phyloP scores from a whole-genome alignment of 2,329 filamentous ascomycete genomes.

The Cercospora janseana region DNA sequence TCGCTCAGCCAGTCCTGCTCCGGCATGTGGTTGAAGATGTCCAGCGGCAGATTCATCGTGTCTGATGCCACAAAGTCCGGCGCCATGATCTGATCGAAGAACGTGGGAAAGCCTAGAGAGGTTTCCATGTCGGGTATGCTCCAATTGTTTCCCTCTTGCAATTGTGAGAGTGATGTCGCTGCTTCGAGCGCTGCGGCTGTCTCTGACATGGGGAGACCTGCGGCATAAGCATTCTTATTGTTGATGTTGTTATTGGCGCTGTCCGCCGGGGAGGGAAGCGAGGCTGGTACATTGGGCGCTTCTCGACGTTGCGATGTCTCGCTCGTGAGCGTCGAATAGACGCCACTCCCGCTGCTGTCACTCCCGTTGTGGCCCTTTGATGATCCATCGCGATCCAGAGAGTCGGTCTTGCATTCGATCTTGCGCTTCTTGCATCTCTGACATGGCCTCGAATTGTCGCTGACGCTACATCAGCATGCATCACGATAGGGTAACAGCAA shows the following conservation, averaged over 20 bases:
- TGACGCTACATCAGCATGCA: not conserved
- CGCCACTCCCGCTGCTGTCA: too few species aligned
- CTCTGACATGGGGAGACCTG: not conserved
- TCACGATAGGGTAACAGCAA: not conserved
- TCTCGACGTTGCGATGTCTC: too few species aligned
- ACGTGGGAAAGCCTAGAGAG: slow-evolving; percentile 18
- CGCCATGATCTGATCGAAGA: slow-evolving; percentile 29
- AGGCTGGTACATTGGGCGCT: not conserved
- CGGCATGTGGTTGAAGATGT: slow-evolving; percentile 21
- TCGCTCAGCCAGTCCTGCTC: slow-evolving; percentile 23
- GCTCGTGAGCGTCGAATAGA: too few species aligned
- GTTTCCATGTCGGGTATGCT: slow-evolving; percentile 1
- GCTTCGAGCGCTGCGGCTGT: not conserved
- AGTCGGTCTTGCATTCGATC: slow-evolving; percentile 13
- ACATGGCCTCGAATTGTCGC: slow-evolving; percentile 34
- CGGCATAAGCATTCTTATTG: too few species aligned
- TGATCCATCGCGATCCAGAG: slow-evolving; percentile 1
- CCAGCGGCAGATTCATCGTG: slow-evolving; percentile 15
- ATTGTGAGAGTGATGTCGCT: not conserved
- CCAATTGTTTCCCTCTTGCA: not conserved
- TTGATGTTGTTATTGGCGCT: slow-evolving; percentile 1
- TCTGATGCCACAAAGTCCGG: slow-evolving; percentile 19
- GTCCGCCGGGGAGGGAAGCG: not conserved
- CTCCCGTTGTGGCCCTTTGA: too few species aligned
- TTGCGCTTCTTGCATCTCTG: slow-evolving; percentile 26